Evolutionary conservation across 768 basidiomycete genomes (phyloP), one percentile per base, ranked within the genome.

Genomic region (Hygrocybe punicea): DNA sequence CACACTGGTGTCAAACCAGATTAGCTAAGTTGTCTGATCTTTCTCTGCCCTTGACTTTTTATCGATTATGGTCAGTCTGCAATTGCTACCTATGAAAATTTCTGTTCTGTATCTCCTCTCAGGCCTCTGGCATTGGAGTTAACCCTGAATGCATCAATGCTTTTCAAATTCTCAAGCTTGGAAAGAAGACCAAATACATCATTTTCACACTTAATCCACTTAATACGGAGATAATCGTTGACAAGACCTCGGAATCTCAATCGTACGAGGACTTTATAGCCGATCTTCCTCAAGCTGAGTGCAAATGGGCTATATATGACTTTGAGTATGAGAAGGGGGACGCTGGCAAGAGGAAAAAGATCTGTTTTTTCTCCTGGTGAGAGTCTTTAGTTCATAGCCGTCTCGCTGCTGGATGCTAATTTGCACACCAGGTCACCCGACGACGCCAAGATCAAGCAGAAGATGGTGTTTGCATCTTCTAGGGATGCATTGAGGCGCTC

Each of bases 391-490:
- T 23, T 60, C 61, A 51, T 17, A 33, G 6, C 23, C 11, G 14
- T 17, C 24, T 29, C 4, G 8, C 29, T 29, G 29, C 29, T 4
- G 29, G 29, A 29, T 8, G 29, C 29, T 29, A 29, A 29, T 29
- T 29, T 29, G 4, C 29, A 4, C 29, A 4, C 29, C 45, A 98
- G 96, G 96, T 81, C 85, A 17, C 95, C 96, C 60, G 93, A 95
- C 66, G 73, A 71, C 42, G 86, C 93, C 40, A 89, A 83, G 75
- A 81, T 95, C 73, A 93, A 89, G 76, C 79, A 84, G 68, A 98
- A 95, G 86, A 98, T 98, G 94, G 65, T 97, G 63, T 89, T 83
- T 74, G 88, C 96, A 2, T 86, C 92, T 16, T 98, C 95, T 53
- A 87, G 84, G 68, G 89, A 93, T 24, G 86, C 86, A 4, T 74